These are phyloP conservation scores for Cladosporium velox DNA, from an alignment of 2,329 filamentous ascomycete genomes.

Conservation along the genomic window DNA sequence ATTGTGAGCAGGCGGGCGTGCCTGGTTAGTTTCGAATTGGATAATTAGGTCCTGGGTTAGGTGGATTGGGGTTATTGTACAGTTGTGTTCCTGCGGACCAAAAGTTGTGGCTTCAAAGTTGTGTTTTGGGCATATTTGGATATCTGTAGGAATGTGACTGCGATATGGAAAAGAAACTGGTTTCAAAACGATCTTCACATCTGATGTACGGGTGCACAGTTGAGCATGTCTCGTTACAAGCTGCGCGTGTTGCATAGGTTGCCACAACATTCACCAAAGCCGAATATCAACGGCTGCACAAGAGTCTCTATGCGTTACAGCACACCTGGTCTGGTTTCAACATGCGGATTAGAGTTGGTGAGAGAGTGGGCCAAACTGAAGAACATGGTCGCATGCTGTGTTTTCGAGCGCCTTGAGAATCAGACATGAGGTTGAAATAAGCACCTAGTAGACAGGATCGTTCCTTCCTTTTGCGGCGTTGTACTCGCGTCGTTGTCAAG, in stretches of 20 bases:
- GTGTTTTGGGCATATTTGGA: constrained; percentile 1
- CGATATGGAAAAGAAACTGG: background rate
- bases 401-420: background rate
- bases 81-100: background rate
- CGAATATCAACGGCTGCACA: background rate
- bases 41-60: background rate
- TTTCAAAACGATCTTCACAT: background rate
- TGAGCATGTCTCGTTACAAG: background rate
- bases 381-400: background rate
- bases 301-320: background rate
- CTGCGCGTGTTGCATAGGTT: background rate
- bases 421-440: background rate
- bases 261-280: background rate
- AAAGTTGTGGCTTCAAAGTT: background rate
- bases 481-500: background rate
- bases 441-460: background rate
- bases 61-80: background rate
- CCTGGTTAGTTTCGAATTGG: background rate
- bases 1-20: background rate
- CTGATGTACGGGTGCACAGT: background rate
- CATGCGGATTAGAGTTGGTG: background rate
- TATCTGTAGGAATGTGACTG: background rate
- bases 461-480: background rate
- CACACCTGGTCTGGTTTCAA: background rate
- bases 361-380: background rate